Percentiles rank a stretch among this genome's conserved stretches.
Conservation (phyloP, 176 grass and related monocot species). For the Alloteropsis semialata region DNA sequence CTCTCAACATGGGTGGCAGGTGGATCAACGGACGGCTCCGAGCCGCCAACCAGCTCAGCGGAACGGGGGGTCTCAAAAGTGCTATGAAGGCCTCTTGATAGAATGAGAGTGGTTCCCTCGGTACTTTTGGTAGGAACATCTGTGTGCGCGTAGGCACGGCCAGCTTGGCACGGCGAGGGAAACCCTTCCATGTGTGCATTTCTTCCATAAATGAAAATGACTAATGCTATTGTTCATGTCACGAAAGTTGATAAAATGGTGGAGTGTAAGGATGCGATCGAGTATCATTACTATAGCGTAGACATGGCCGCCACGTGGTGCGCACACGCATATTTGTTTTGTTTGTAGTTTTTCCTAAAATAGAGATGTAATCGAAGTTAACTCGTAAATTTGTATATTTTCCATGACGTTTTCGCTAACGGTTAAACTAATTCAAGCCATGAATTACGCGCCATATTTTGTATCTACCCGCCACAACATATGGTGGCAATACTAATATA, state of each 20-base stretch:
- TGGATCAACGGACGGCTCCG: neutral
- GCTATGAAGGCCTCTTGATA: neutral
- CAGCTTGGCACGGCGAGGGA: neutral
- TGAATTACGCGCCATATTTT: neutral
- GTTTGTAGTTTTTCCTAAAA: too few relatives aligned
- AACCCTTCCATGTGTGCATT: neutral
- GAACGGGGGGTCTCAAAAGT: neutral
- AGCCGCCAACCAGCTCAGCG: conserved; percentile 8
- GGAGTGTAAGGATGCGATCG: neutral
- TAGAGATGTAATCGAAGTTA: too few relatives aligned
- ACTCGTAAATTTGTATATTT: neutral
- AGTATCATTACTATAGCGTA: too few relatives aligned
- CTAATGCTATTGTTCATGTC: neutral
- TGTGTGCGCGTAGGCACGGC: neutral
- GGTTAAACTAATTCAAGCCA: neutral
- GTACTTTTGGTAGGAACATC: neutral
- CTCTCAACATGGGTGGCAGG: neutral
- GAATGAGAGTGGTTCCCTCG: neutral
- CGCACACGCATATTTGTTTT: too few relatives aligned
- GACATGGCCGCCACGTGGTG: too few relatives aligned
- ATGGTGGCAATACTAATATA: neutral
- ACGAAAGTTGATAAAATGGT: too few relatives aligned
- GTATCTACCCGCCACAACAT: fast-evolving
- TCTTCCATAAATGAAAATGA: neutral
- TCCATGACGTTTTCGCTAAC: neutral